Percentiles rank a stretch among this genome's conserved stretches.
Evolutionary conservation across 2,329 filamentous ascomycete species (phyloP).

Genomic region (Passalora sequoiae): DNA sequence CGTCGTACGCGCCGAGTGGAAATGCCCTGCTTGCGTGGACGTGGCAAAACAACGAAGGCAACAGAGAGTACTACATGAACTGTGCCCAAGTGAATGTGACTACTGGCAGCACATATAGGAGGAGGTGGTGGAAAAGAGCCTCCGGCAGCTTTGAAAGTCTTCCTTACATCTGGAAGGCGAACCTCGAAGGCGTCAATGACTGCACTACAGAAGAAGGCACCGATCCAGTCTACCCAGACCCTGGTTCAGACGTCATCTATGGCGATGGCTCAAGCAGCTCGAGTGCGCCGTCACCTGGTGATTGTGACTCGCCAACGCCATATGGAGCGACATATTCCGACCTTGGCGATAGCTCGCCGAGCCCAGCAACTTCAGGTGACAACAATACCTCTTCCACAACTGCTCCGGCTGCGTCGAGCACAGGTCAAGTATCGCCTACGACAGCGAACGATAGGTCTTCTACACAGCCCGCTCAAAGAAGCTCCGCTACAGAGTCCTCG

Average conservation of each 20-base stretch:
- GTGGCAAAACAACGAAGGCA: conserved; percentile 49
- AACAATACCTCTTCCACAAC: conserved; percentile 4
- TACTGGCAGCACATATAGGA: conserved; percentile 15
- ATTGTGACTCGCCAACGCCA: conserved; percentile 30
- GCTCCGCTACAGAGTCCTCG: no score
- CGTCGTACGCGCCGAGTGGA: conserved; percentile 55
- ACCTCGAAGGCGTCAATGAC: conserved; percentile 38
- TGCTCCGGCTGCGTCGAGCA: conserved; percentile 1
- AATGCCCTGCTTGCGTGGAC: conserved; percentile 68
- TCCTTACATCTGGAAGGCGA: conserved; percentile 43
- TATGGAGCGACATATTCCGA: conserved; percentile 28
- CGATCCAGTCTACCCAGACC: conserved; percentile 39
- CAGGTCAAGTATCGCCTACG: no score
- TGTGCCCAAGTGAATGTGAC: conserved; percentile 45
- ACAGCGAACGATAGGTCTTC: no score
- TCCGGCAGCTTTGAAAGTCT: conserved; percentile 30
- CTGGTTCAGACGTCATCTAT: conserved; percentile 39
- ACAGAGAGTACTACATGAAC: conserved; percentile 67
- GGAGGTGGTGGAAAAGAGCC: conserved; percentile 16
- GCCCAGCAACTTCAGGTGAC: conserved; percentile 4
- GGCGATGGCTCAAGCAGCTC: conserved; percentile 32
- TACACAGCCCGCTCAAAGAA: no score
- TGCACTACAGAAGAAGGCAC: conserved; percentile 37
- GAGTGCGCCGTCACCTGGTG: conserved; percentile 24
- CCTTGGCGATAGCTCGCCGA: conserved; percentile 11